Evolutionary conservation across 495 filamentous ascomycete species (phyloP), one percentile per base, ranked within the genome.

Genomic region (Penicilliopsis zonata): DNA sequence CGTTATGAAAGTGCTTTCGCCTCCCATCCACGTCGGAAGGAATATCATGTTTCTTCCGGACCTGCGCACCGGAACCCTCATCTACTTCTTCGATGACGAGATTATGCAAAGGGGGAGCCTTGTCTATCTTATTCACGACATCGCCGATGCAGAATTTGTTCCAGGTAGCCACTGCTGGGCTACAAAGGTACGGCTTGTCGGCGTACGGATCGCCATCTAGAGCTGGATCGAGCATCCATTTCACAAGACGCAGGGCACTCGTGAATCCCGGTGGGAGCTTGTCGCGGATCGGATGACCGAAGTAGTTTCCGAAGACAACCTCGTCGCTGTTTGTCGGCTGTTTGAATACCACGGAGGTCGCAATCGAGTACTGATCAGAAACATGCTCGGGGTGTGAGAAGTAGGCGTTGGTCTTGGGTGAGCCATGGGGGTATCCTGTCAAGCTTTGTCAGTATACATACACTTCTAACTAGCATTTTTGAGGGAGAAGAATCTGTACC

Each of bases 231-330:
- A 95, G 70, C 40, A 70, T 71, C 76, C 82, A 87, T 50, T 82
- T 82, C 10, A 86, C 82, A 4, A 93, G 72, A 18, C 72, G 77
- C 53, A 94, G 75, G 0, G 84, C 84, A 0, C 79, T 72, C 30
- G 67, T 68, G 50, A 94, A 93, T 4, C 86, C 88, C 0, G 80
- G 80, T 0, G 90, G 90, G 1, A 98, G 63, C n/a, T 76, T 67
- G 42, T 90, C 77, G 23, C 83, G 73, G 36, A 98, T 83, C 0
- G 87, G 82, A 16, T 77, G 70, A 42, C 90, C 84, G 38, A 95
- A 94, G 56, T 94, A 82, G 51, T 95, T 95, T 12, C 88, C 88
- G 36, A 86, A 94, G 20, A 94, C 67, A 1, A 95, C 68, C 33
- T 85, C 79, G 14, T 73, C 55, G 25, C 74, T 85, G 5, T 67